Base-by-base conservation (phyloP, 139 green algal genomes). In the Coelastrella sp. region DNA sequence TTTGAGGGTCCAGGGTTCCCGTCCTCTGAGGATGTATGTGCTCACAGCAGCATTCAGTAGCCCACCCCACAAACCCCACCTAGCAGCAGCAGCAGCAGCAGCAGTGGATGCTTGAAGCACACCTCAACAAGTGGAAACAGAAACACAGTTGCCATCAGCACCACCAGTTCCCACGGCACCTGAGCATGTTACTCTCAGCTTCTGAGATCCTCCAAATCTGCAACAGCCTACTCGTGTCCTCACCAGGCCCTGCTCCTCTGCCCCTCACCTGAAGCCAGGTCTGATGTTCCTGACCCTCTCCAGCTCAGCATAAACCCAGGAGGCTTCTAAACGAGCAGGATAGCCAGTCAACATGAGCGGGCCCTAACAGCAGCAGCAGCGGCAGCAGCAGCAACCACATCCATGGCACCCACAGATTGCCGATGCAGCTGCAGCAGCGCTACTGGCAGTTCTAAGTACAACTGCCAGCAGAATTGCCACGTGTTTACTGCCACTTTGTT, bases 1-100 rank as follows among this genome's bases (percentile, higher is more conserved):
- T n/a, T 89, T 89, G 20, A 99, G 89, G 4, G 97, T 99, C 97
- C 97, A 99, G 7, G 97, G 97, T 81, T 95, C 95, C 58, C 89
- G 92, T 49, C 97, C 97, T 11, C 94, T 80, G 20, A 98, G 61
- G 24, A 99, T 56, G 84, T 94, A 97, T 19, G 94, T 92, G 57
- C 96, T 95, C 8, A 99, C 35, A 4, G 94, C 97, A 35, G 96
- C 94, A 91, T 98, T 90, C 12, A 92, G 68, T 57, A 99, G 58
- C 56, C 97, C 97, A 49, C 65, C 92, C 57, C 89, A 91, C 19
- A 97, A 89, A 6, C 95, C 96, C 83, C 92, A 88, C 68, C 87
- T 93, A 86, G 20, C 68, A 49, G 12, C 76, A 82, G 76, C 76
- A 60, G 6, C 76, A 63, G 76, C 86, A 78, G 82, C 82, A 88